Evolutionary conservation across 1,139 yeast species (phyloP).

Genomic region (Yarrowia galli): DNA sequence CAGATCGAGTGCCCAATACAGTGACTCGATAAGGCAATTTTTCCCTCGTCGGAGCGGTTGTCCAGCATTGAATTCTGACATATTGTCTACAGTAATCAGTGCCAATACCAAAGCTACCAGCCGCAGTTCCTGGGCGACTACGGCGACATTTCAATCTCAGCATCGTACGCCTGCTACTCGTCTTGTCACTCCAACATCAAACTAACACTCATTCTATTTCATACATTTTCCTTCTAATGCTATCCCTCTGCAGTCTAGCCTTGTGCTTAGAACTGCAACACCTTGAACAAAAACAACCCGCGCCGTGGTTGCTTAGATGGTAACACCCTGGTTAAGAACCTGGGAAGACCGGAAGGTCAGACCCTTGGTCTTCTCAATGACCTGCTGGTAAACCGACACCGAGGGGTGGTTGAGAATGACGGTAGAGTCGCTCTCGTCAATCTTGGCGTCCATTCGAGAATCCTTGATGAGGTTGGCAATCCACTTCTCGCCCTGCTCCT

Average conservation of each 20-base stretch:
- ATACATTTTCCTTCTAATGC: slow-evolving; percentile 31
- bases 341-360: slow-evolving; percentile 64
- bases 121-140: no score
- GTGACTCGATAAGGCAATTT: no score
- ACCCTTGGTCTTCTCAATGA: slow-evolving; percentile 67
- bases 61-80: no score
- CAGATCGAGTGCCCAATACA: no score
- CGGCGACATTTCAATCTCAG: no score
- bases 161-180: no score
- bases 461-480: slow-evolving; percentile 59
- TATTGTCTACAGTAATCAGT: no score
- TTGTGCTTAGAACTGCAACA: no score
- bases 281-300: not conserved
- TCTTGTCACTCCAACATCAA: not conserved
- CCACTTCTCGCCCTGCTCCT: slow-evolving; percentile 61
- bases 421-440: slow-evolving; percentile 58
- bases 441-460: slow-evolving; percentile 59
- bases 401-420: slow-evolving; percentile 58
- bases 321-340: slow-evolving; percentile 53
- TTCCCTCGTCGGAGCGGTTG: no score
- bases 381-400: slow-evolving; percentile 61
- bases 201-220: not conserved
- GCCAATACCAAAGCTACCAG: no score
- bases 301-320: slow-evolving; percentile 42
- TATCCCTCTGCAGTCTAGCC: slow-evolving; percentile 7